Evolutionary conservation across 176 grass and related monocot genomes (phyloP), one percentile per base, ranked within the genome.

Genomic region (Zizania latifolia): DNA sequence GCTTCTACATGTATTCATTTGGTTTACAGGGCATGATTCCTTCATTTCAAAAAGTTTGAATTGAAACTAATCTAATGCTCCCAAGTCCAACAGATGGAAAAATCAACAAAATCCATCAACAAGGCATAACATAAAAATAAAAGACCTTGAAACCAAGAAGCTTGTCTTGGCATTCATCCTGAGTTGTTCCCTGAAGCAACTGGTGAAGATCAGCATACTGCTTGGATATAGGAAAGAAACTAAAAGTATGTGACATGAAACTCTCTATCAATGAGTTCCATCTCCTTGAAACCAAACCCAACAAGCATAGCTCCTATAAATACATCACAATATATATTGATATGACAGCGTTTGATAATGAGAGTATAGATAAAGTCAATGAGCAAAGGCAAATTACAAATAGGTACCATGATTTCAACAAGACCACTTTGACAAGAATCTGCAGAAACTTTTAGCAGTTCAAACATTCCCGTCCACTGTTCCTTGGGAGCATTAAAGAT

Each of bases 241-340:
- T 84, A 86, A 87, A 97, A 72, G 21, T 24, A 43, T 83, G 73
- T 24, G 81, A 85, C 19, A 82, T 66, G 8, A 87, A 85, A 45
- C 77, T 24, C 82, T 89, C 83, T 68, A 91, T 86, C 58, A 97
- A 67, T 72, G 38, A 10, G 65, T 77, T 82, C 93, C 90, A 97
- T 84, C 70, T 68, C 66, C 76, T 76, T 70, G 68, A 53, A 74
- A 91, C 53, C 57, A 89, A 85, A 60, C 94, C 86, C 62, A 97
- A 70, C 27, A 93, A 84, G 58, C 76, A 90, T 77, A 97, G 81
- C 63, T 97, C 94, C 94, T 97, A 84, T 68, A 69, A 56, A 78
- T n/a, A 12, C 16, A 44, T 21, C 30, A 12, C 26, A 33, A 53
- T 19, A 72, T n/a, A n/a, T 65, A 48, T 85, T 78, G 13, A 46